Evolutionary conservation across 371 early-diverging fungal genomes (phyloP), one percentile per base, ranked within the genome.

Genomic region (Smittium culicis): DNA sequence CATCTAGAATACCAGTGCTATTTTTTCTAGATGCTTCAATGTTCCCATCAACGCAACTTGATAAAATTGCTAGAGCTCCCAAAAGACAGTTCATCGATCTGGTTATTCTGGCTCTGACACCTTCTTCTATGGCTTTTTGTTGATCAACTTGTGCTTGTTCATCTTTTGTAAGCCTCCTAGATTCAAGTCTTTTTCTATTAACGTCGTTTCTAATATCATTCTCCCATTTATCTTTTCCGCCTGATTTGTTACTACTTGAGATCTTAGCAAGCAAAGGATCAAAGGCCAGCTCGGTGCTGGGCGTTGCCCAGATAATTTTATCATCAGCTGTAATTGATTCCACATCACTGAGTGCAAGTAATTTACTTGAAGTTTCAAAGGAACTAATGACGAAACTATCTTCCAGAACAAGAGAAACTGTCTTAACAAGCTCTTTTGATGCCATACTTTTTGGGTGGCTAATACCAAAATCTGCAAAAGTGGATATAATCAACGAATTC

Each of bases 171-270:
- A 67, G 82, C 80, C 56, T 72, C 30, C 17, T 75, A 60, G 0
- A 63, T 30, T 61, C 81, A 68, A 85, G 81, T 75, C 87, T 87
- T 75, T 85, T 87, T 67, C 68, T 72, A 30, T 87, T 86, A 8
- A 90, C 70, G 62, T 89, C 87, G 66, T 86, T 87, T 69, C 84
- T 86, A 34, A 92, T 72, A 64, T 94, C 89, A 56, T 82, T 83
- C 76, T 90, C 93, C 90, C 91, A 92, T 67, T 88, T 83, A 67
- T 91, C 87, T 54, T 86, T 87, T 29, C 82, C 84, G 66, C 79
- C 78, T 63, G 83, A 80, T 61, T 81, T 79, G 34, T 80, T 76
- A 69, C 79, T 74, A 14, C 81, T 77, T 68, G 79, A 77, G 75
- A 20, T 73, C 81, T 66, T 74, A 2, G 64, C 35, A 14, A 55